These are phyloP conservation scores for Barbatosphaeria neglecta DNA, from an alignment of 495 filamentous ascomycete genomes.

Conservation along the genomic window DNA sequence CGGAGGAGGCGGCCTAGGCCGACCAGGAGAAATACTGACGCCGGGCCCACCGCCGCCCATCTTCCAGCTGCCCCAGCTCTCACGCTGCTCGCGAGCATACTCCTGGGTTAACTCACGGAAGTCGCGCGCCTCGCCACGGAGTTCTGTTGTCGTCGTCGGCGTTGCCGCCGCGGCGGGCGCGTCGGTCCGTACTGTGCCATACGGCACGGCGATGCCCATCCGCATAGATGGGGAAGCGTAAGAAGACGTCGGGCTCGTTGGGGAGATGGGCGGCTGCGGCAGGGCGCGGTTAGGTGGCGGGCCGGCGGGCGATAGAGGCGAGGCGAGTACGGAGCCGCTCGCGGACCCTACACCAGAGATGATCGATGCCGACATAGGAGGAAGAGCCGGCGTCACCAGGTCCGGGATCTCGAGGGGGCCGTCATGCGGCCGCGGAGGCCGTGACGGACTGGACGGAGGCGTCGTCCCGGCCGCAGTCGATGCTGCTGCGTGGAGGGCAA, in stretches of 20 bases:
- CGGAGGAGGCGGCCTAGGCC: background rate
- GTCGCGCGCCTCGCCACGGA: conserved; percentile 9
- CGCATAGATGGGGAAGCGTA: background rate
- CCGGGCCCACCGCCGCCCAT: conserved; percentile 13
- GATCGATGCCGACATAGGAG: background rate
- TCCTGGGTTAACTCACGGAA: conserved; percentile 11
- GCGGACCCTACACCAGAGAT: background rate
- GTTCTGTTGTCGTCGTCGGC: background rate
- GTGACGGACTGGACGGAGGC: conserved; percentile 7
- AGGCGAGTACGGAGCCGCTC: background rate
- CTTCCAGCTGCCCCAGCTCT: conserved; percentile 21
- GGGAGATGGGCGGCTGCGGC: conserved; percentile 9
- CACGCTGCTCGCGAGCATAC: conserved; percentile 12
- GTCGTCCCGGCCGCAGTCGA: conserved; percentile 1
- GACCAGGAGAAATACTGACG: background rate
- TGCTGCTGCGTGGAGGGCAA: background rate
- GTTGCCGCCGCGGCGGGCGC: background rate
- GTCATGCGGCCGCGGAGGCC: conserved; percentile 10
- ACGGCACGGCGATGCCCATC: background rate
- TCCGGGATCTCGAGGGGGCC: conserved; percentile 8
- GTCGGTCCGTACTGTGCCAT: background rate
- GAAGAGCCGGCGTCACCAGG: conserved; percentile 8
- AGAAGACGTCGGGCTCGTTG: background rate
- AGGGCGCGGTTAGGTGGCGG: conserved; percentile 19
- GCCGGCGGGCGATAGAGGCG: conserved; percentile 2